These are phyloP conservation scores for Solanum verrucosum DNA, from an alignment of 257 asterid genomes.

Conservation along the genomic window DNA sequence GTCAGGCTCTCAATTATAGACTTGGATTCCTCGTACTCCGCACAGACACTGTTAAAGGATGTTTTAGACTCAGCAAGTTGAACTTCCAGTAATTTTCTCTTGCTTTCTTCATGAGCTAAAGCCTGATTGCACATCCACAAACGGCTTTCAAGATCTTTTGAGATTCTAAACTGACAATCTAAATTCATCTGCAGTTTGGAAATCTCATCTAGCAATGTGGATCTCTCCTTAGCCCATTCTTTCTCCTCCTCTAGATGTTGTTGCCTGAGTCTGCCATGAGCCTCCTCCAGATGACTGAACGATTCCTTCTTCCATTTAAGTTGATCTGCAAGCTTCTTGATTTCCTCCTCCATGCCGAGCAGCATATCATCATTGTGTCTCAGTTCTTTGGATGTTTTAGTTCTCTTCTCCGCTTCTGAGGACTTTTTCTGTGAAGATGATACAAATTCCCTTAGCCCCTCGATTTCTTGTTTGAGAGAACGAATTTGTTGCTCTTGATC, in stretches of 20 bases:
- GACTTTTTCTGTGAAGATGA: not conserved
- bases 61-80: conserved; percentile 49
- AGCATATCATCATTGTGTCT: conserved; percentile 44
- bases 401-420: conserved; percentile 20
- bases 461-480: conserved; percentile 5
- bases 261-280: conserved; percentile 52
- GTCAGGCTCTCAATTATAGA: conserved; percentile 39
- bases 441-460: not conserved
- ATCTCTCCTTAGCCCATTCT: conserved; percentile 79
- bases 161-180: conserved; percentile 71
- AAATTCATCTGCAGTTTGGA: conserved; percentile 41
- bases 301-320: conserved; percentile 92
- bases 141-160: conserved; percentile 47
- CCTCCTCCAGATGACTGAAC: conserved; percentile 71
- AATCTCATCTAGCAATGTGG: conserved; percentile 44
- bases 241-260: conserved; percentile 43
- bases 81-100: conserved; percentile 49
- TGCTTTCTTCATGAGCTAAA: conserved; percentile 75
- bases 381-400: conserved; percentile 17
- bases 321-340: conserved; percentile 47
- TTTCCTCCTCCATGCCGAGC: conserved; percentile 49
- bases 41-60: conserved; percentile 41
- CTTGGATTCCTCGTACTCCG: conserved; percentile 66
- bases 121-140: conserved; percentile 74
- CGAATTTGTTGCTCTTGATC: conserved; percentile 5